Base-by-base conservation (phyloP, 352 stramenopile species). In the Phytophthora pistaciae region DNA sequence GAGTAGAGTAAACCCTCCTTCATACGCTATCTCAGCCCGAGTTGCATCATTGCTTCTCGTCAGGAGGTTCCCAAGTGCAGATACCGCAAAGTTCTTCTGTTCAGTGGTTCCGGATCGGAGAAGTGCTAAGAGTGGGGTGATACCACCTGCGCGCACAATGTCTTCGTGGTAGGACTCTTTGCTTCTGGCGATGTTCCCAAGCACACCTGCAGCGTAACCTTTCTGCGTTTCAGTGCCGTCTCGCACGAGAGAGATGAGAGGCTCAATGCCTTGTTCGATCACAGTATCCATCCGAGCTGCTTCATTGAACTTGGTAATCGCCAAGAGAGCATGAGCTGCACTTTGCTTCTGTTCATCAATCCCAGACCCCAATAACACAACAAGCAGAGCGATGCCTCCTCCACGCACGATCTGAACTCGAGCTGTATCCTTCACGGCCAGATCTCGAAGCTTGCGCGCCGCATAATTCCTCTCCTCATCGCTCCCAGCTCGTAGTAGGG, bases 11-110 rank as follows among this genome's bases (percentile, higher is more conserved):
- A 46, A 23, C n/a, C 13, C 44, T 18, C 58, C 58, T 46, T 42
- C 58, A 16, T 48, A n/a, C 13, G 16, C 23, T n/a, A 64, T 42
- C 10, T 40, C 10, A 25, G 25, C 16, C 21, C 38, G 36, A 18
- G 9, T 27, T 53, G 36, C 42, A 49, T 44, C 23, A n/a, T 56
- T 33, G 23, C 20, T 64, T 10, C 23, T 40, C 4, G 42, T 27
- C 18, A 53, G 46, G 21, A 64, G 25, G n/a, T 64, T 56, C 3
- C 44, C 21, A 20, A 63, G 20, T 14, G 40, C 31, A 21, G 31
- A 53, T 18, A 27, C 5, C 3, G 46, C 46, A 53, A 53, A 13
- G n/a, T 53, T 53, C 20, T 53, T 53, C n/a, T 53, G 46, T 27
- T 53, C n/a, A 9, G 18, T 29, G 10, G 46, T 53, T 5, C 20